Base-by-base conservation (phyloP, 108 stramenopile genomes). In the Mediolabrus comicus region DNA sequence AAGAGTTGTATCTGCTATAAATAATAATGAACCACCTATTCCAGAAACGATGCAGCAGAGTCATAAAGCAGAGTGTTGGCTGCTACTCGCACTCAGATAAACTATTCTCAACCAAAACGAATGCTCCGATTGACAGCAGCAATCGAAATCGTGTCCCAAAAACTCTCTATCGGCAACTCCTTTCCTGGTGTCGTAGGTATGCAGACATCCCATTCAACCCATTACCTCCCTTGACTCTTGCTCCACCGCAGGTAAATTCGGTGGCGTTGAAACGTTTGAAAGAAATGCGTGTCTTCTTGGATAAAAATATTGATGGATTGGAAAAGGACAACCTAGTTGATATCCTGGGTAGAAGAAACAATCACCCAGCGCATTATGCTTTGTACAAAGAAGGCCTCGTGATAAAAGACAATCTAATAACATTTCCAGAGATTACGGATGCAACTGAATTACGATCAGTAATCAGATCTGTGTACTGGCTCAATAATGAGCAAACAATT, bases 91-190 rank as follows among this genome's bases (percentile, higher is more conserved):
- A n/a, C n/a, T n/a, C n/a, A n/a, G n/a, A n/a, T n/a, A n/a, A n/a
- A n/a, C n/a, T n/a, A n/a, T n/a, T n/a, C n/a, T n/a, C n/a, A n/a
- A n/a, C n/a, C n/a, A n/a, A n/a, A n/a, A n/a, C n/a, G n/a, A n/a
- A n/a, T n/a, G n/a, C n/a, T n/a, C n/a, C n/a, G n/a, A n/a, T n/a
- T 32, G 36, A 3, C 1, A 38, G 22, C 14, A 60, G 34, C 36
- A 61, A 29, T 30, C 26, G 27, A 5, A 79, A 65, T 41, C 70
- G 70, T 29, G 70, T 92, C 39, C 33, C 86, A 25, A 39, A 68
- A 32, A 83, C 89, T 4, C 75, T 92, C 54, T 92, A 92, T 55
- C 85, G 91, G 17, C 85, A 88, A 35, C 76, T 92, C 10, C 43
- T 89, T 4, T 69, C 62, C 39, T 92, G 91, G 91, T 86, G 86